Conservation (phyloP, 1,284 basidiomycete genomes). For the Exobasidium cylindrosporum region DNA sequence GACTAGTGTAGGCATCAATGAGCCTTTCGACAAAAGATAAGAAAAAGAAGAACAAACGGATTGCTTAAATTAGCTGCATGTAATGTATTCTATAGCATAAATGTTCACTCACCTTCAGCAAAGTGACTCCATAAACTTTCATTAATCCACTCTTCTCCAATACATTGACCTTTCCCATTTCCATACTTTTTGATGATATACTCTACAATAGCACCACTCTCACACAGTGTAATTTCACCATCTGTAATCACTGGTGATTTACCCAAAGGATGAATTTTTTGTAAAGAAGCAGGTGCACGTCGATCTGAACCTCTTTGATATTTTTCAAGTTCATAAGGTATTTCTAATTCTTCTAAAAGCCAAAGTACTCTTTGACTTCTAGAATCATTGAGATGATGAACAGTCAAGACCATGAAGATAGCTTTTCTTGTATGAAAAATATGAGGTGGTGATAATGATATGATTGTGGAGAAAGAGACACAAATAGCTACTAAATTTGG, state of each 20-base stretch:
- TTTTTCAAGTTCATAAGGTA: conserved; percentile 48
- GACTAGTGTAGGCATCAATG: conserved; percentile 46
- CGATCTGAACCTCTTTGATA: conserved; percentile 39
- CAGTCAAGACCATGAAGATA: neutral
- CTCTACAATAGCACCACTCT: conserved; percentile 53
- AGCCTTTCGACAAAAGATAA: conserved; percentile 19
- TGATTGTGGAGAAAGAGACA: no score
- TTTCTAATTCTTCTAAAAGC: conserved; percentile 51
- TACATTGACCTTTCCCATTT: conserved; percentile 33
- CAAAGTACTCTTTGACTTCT: conserved; percentile 53
- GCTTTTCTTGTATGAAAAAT: no score
- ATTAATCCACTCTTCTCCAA: conserved; percentile 31
- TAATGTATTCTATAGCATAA: neutral
- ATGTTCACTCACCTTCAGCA: conserved; percentile 29
- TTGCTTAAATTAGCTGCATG: no score
- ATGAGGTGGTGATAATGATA: no score
- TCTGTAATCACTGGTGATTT: conserved; percentile 52
- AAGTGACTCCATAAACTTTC: conserved; percentile 49
- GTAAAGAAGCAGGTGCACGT: conserved; percentile 41
- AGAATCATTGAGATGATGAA: conserved; percentile 51
- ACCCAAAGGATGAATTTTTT: conserved; percentile 46
- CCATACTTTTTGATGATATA: conserved; percentile 52
- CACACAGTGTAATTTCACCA: conserved; percentile 41
- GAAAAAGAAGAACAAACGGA: neutral
- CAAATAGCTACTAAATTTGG: no score